phyloP scores from a whole-genome alignment of 768 basidiomycete species.

The Basidioascus undulatus region DNA sequence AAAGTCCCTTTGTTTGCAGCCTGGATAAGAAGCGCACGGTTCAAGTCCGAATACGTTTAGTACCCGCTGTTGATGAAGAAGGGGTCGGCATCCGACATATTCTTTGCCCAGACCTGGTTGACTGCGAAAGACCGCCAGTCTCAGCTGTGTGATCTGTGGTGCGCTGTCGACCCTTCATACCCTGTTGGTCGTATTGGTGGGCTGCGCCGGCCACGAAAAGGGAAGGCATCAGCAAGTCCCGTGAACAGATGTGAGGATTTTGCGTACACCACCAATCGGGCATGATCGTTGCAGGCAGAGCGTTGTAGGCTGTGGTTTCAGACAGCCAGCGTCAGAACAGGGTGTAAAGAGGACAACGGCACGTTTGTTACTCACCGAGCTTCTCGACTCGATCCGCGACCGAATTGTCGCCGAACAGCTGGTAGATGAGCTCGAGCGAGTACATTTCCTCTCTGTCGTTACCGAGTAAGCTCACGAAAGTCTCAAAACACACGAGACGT shows the following conservation, averaged over 20 bases:
- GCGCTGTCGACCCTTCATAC: too few relatives aligned
- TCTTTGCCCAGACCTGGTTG: conserved; percentile 32
- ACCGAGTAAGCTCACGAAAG: not conserved
- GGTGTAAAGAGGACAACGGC: not conserved
- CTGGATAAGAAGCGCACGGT: not conserved
- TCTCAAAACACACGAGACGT: conserved; percentile 8
- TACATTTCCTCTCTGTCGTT: conserved; percentile 34
- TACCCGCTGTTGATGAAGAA: not conserved
- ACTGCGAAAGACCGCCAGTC: too few relatives aligned
- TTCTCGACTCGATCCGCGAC: too few relatives aligned
- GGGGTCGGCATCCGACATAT: conserved; percentile 22
- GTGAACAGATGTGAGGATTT: not conserved
- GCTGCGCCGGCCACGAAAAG: conserved; percentile 30
- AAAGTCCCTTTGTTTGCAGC: not conserved
- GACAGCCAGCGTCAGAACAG: conserved; percentile 18
- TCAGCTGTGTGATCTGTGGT: too few relatives aligned
- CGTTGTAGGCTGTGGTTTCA: conserved; percentile 30
- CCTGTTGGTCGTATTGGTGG: conserved; percentile 33
- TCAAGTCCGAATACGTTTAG: conserved; percentile 24
- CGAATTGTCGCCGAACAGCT: not conserved
- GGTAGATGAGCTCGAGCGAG: conserved; percentile 21
- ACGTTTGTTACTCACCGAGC: not conserved
- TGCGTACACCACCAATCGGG: conserved; percentile 23
- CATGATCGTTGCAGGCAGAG: conserved; percentile 27
- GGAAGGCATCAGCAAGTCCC: not conserved